Evolutionary conservation across 2,329 filamentous ascomycete species (phyloP).

Genomic region (Aspergillus quadrilineatus): DNA sequence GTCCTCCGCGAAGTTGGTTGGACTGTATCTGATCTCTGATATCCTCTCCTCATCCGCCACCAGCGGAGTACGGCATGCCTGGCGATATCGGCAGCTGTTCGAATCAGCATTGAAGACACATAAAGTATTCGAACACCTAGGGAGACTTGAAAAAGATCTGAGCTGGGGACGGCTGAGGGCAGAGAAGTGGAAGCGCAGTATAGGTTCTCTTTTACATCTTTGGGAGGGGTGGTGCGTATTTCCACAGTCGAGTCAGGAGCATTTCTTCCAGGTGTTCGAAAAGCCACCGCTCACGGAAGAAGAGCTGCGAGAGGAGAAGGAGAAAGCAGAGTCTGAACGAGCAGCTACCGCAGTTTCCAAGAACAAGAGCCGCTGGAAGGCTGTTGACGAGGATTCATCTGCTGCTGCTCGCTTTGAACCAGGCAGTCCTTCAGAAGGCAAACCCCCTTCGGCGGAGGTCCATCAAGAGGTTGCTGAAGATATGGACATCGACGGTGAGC

Average conservation of each 20-base stretch:
- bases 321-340: conserved; percentile 44
- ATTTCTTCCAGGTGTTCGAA: conserved; percentile 69
- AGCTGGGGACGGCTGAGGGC: conserved; percentile 78
- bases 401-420: conserved; percentile 32
- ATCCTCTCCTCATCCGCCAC: conserved; percentile 75
- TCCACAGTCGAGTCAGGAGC: conserved; percentile 68
- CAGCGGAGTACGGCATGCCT: conserved; percentile 76
- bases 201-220: conserved; percentile 65
- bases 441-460: conserved; percentile 35
- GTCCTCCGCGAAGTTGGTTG: conserved; percentile 73
- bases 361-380: conserved; percentile 48
- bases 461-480: conserved; percentile 43
- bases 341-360: conserved; percentile 37
- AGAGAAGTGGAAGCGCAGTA: conserved; percentile 80
- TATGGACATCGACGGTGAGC: conserved; percentile 41
- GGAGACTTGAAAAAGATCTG: conserved; percentile 67
- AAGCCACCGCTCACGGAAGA: conserved; percentile 60
- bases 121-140: conserved; percentile 72
- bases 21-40: conserved; percentile 76
- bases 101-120: conserved; percentile 68
- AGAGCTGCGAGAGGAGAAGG: conserved; percentile 46
- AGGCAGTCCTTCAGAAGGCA: conserved; percentile 23
- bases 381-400: conserved; percentile 44
- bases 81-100: conserved; percentile 81
- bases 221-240: conserved; percentile 70